Base-by-base conservation (phyloP, 768 basidiomycete species). In the Boletus subcaerulescens region DNA sequence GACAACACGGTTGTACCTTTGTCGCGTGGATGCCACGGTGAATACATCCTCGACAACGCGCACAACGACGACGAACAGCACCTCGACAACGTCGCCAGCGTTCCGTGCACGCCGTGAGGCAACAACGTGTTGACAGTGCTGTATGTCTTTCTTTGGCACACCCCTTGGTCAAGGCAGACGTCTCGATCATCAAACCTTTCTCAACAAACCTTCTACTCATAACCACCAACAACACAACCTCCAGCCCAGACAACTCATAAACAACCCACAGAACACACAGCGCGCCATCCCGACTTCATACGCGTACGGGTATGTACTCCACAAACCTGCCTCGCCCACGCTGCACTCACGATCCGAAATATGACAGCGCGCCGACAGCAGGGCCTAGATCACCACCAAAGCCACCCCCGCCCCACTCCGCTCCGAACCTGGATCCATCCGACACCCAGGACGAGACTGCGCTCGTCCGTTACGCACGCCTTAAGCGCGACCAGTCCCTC, bases 71-170 rank as follows among this genome's bases (percentile, higher is more conserved):
- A 60, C 44, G 40, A 61, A 42, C 52, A 43, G 8, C 24, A 36
- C 33, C 22, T 24, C 22, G 32, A 46, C 46, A 33, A 14, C 55
- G 60, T n/a, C 57, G 20, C 20, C 35, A 26, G 24, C 12, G 40
- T 29, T 29, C 29, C 29, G 29, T 29, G 29, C 29, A 36, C 35
- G 42, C 50, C 53, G 48, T 42, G 64, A 51, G 61, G 59, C 33
- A 36, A 11, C 62, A 56, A 49, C 64, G 64, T 67, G 65, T 56
- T 32, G 31, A 50, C 20, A 3, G 13, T 24, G 55, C 53, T 79
- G 77, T 80, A 92, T 92, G 89, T 91, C 89, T 73, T 92, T 92
- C 84, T 80, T 87, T 70, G 80, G 84, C 71, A 91, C 89, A 70
- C 87, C 89, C 53, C 74, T 91, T 61, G 86, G 85, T 74, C 86